These are phyloP conservation scores for Colletotrichum kahawae DNA, from an alignment of 2,329 filamentous ascomycete species.

Conservation along the genomic window DNA sequence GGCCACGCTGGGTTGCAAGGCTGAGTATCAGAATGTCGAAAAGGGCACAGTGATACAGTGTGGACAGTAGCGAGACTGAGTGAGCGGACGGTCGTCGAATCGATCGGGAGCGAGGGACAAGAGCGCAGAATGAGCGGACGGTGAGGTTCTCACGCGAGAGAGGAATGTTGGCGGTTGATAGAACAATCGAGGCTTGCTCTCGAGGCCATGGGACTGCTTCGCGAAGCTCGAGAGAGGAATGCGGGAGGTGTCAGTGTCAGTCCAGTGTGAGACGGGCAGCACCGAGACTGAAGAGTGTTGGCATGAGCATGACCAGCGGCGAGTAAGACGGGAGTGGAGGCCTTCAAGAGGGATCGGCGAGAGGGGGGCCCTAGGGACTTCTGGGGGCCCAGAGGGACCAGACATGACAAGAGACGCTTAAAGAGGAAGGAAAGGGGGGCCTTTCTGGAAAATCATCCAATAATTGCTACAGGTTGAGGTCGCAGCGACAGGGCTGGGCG, in stretches of 20 bases:
- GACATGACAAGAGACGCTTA: background rate
- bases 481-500: background rate
- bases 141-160: background rate
- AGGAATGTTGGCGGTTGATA: background rate
- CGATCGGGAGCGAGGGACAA: background rate
- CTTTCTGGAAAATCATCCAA: background rate
- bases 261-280: background rate
- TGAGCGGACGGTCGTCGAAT: background rate
- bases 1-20: constrained; percentile 14
- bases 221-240: constrained; percentile 7
- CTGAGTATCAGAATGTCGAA: constrained; percentile 19
- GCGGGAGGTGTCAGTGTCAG: background rate
- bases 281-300: background rate
- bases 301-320: background rate
- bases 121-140: background rate
- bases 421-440: background rate
- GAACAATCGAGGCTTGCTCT: background rate
- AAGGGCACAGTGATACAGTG: constrained; percentile 1
- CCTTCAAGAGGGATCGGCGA: constrained; percentile 18
- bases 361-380: background rate
- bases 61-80: background rate
- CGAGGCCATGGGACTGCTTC: constrained; percentile 14
- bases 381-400: background rate
- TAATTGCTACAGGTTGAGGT: background rate
- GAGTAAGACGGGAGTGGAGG: constrained; percentile 14